Conservation (phyloP, 1,139 yeast genomes). For the Scheffersomyces lignicola region DNA sequence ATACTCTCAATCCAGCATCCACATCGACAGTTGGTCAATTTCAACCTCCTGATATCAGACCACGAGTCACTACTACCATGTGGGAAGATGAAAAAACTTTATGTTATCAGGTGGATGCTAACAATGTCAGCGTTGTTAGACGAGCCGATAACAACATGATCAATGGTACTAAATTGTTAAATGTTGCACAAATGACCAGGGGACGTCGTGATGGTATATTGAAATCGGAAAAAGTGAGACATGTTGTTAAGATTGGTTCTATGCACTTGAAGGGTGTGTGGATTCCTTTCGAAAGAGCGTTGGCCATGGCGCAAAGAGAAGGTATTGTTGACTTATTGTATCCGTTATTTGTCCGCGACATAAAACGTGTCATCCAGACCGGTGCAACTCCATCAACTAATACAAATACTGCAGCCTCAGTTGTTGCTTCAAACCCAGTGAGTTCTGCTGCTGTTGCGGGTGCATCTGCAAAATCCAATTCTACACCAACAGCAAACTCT, state of each 20-base stretch:
- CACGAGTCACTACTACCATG: conserved; percentile 89
- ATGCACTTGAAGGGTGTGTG: conserved; percentile 98
- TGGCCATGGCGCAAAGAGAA: conserved; percentile 88
- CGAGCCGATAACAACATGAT: conserved; percentile 93
- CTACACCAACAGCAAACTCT: conserved; percentile 17
- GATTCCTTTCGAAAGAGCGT: conserved; percentile 95
- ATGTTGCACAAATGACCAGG: conserved; percentile 58
- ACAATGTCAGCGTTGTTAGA: conserved; percentile 86
- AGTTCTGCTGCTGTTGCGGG: conserved; percentile 12
- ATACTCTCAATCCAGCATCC: conserved; percentile 22
- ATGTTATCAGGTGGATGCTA: conserved; percentile 94
- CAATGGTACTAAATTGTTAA: conserved; percentile 80
- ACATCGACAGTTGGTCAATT: conserved; percentile 46
- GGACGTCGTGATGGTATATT: conserved; percentile 61
- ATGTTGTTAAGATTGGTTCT: conserved; percentile 93
- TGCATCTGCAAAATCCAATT: conserved; percentile 16
- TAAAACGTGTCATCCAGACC: conserved; percentile 64
- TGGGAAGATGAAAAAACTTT: conserved; percentile 97
- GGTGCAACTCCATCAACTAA: conserved; percentile 43
- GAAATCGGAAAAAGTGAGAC: conserved; percentile 84
- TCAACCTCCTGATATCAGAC: conserved; percentile 61
- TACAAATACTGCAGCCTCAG: conserved; percentile 14
- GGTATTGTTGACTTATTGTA: conserved; percentile 82
- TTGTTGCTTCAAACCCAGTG: conserved; percentile 14
- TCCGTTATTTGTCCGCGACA: conserved; percentile 87